Conservation (phyloP, 768 basidiomycete genomes). For the Lactarius vividus region DNA sequence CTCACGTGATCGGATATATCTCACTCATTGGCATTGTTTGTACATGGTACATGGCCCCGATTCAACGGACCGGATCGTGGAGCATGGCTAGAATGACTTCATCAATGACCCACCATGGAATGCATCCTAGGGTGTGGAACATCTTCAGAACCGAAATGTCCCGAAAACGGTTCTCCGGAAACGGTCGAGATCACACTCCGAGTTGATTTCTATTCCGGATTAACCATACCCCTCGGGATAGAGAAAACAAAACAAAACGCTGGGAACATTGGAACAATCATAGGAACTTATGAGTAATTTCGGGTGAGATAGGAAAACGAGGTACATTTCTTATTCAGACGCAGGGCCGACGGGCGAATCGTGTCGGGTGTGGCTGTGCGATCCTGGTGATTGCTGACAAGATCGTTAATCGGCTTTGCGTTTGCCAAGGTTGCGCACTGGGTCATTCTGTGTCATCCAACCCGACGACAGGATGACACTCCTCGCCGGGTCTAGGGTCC, state of each 20-base stretch:
- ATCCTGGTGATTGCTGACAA: not conserved
- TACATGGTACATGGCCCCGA: not conserved
- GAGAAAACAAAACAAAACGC: no score
- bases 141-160: not conserved
- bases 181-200: not conserved
- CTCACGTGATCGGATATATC: not conserved
- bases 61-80: not conserved
- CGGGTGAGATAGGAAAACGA: not conserved
- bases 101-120: not conserved
- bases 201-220: no score
- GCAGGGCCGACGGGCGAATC: not conserved
- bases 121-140: not conserved
- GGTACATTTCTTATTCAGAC: not conserved
- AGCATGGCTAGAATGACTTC: not conserved
- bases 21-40: no score
- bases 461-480: not conserved
- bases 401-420: not conserved
- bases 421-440: not conserved
- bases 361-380: no score
- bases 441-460: not conserved
- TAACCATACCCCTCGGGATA: no score
- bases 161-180: not conserved
- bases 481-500: constrained; percentile 8
- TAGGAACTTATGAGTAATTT: not conserved
- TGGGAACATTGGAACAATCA: not conserved